Base-by-base conservation (phyloP, 371 early-diverging fungal genomes). In the Polyrhizophydium stewartii region DNA sequence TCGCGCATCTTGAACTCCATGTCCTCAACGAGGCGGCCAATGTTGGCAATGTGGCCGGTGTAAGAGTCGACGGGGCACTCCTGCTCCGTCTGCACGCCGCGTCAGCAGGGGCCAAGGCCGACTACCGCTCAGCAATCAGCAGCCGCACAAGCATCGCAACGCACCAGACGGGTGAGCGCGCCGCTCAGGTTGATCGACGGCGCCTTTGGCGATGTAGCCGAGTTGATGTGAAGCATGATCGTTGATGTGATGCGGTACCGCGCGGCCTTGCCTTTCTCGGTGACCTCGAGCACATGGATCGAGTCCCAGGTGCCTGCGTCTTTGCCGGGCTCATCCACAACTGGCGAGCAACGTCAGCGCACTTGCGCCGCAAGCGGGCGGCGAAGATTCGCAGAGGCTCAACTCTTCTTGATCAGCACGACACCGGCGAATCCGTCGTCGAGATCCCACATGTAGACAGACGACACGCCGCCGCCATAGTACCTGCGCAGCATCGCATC, bases 11-110 rank as follows among this genome's bases (percentile, higher is more conserved):
- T 95, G 64, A 85, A 72, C 72, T 97, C 98, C 89, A 93, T 92
- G 59, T 96, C 98, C 71, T 97, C 98, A 1, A 97, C 89, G 85
- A 97, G 88, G n/a, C 89, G 86, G 1, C 98, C 98, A 62, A 97
- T 89, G 73, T 97, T 96, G 59, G 83, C 89, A 57, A 97, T 83
- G 66, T 97, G 98, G 38, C 89, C 83, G 52, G 70, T 71, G 19
- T 80, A 79, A 58, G 89, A 89, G 49, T 93, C 83, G 21, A 91
- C 76, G 17, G 88, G 84, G 55, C 73, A 77, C 61, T 94, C 95
- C 64, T 88, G 87, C 71, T 93, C 96, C 28, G 78, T 67, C 91
- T 89, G 65, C 27, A 22, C n/a, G n/a, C n/a, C n/a, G n/a, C n/a
- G n/a, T n/a, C n/a, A 17, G 19, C 37, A 9, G 30, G 38, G 3